These are phyloP conservation scores for Aspergillus sclerotiicarbonarius DNA, from an alignment of 495 filamentous ascomycete genomes.

Conservation along the genomic window DNA sequence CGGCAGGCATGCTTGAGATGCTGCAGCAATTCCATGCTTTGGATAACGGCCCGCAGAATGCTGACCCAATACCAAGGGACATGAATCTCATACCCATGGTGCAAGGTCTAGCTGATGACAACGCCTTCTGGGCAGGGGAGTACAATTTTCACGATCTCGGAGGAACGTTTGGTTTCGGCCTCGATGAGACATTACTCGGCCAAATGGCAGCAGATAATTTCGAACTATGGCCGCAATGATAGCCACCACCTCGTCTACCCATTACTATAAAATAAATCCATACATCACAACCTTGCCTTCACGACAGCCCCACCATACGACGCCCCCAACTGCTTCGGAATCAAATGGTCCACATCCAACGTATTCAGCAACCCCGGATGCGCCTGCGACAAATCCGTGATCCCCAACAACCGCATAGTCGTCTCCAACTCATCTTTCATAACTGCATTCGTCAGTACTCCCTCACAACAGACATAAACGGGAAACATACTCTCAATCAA, in stretches of 20 bases:
- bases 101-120: neutral
- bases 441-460: conserved; percentile 38
- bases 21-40: neutral
- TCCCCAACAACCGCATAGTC: conserved; percentile 67
- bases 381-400: conserved; percentile 62
- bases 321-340: conserved; percentile 29
- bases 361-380: conserved; percentile 65
- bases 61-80: neutral
- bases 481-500: conserved; percentile 46
- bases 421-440: conserved; percentile 68
- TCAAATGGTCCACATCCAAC: conserved; percentile 59
- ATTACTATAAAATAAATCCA: neutral
- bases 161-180: conserved; percentile 7
- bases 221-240: neutral
- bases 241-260: neutral
- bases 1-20: conserved; percentile 29
- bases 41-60: neutral
- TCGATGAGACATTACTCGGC: conserved; percentile 4
- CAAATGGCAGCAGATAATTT: conserved; percentile 10
- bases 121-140: conserved; percentile 4
- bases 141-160: conserved; percentile 9
- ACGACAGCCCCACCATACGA: conserved; percentile 3
- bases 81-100: neutral
- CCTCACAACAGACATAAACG: neutral
- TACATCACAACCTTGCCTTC: conserved; percentile 4